Conservation (phyloP, 2,329 filamentous ascomycete genomes). For the Exutisphaerella laricina region DNA sequence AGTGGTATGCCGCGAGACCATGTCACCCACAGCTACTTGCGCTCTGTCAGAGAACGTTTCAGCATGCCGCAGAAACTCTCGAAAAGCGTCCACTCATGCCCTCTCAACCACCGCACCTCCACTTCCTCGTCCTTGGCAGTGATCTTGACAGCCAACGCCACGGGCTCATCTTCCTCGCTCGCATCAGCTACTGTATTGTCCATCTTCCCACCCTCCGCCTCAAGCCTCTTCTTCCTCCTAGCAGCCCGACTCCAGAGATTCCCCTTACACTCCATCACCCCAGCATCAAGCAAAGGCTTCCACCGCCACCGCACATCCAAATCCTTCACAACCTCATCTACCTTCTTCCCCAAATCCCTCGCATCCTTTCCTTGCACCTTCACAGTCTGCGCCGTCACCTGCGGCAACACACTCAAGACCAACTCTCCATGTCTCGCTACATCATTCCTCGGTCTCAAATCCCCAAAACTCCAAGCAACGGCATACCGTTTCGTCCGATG, state of each 20-base stretch:
- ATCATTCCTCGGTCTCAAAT: conserved; percentile 55
- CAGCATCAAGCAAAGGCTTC: conserved; percentile 49
- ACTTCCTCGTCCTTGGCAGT: conserved; percentile 34
- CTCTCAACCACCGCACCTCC: conserved; percentile 66
- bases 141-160: conserved; percentile 40
- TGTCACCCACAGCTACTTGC: neutral
- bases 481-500: conserved; percentile 78
- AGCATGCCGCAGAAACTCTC: conserved; percentile 84
- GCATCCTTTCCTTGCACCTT: conserved; percentile 27
- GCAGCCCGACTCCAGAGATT: conserved; percentile 78
- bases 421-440: conserved; percentile 29
- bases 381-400: conserved; percentile 48
- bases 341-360: conserved; percentile 30
- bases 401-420: conserved; percentile 32
- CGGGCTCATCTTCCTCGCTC: conserved; percentile 31
- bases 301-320: conserved; percentile 64
- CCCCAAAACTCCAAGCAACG: conserved; percentile 77
- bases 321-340: conserved; percentile 47
- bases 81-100: conserved; percentile 66
- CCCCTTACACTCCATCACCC: conserved; percentile 58
- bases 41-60: conserved; percentile 39
- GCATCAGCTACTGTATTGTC: conserved; percentile 8
- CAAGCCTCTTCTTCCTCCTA: conserved; percentile 52
- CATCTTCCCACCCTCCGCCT: conserved; percentile 17
- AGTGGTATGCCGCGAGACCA: no score